phyloP scores from a whole-genome alignment of 1,139 yeast genomes.

The Suhomyces guaymorum region DNA sequence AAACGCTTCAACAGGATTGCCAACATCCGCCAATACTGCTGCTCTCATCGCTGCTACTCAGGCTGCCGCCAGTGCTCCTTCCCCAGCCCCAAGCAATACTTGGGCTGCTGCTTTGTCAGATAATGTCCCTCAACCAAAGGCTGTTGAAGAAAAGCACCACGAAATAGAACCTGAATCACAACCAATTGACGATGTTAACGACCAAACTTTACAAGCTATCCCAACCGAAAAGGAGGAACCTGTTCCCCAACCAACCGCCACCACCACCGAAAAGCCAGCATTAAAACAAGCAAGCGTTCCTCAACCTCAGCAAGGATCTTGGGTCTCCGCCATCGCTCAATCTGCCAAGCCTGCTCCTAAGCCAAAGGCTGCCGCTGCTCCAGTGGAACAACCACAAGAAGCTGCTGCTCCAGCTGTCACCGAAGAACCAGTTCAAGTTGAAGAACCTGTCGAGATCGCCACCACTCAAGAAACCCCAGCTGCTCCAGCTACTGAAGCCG shows the following conservation, averaged over 20 bases:
- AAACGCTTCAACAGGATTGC: slow-evolving; percentile 8
- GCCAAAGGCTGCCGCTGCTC: slow-evolving; percentile 12
- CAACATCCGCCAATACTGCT: slow-evolving; percentile 6
- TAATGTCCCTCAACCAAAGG: slow-evolving; percentile 24
- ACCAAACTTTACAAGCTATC: slow-evolving; percentile 13
- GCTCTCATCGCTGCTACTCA: slow-evolving; percentile 19
- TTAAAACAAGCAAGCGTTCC: slow-evolving; percentile 35
- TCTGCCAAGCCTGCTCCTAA: slow-evolving; percentile 36
- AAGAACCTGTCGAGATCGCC: slow-evolving; percentile 10
- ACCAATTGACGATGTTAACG: slow-evolving; percentile 14
- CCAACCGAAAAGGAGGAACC: slow-evolving; percentile 13
- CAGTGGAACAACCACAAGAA: slow-evolving; percentile 3
- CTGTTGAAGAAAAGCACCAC: slow-evolving; percentile 14
- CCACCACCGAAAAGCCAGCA: slow-evolving; percentile 23
- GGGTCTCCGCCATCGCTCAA: slow-evolving; percentile 66
- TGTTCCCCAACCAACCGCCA: slow-evolving; percentile 13
- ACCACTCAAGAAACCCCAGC: slow-evolving; percentile 8
- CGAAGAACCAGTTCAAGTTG: slow-evolving; percentile 11
- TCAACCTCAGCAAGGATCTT: slow-evolving; percentile 40
- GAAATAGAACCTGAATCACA: slow-evolving; percentile 17
- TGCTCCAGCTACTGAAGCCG: slow-evolving; percentile 18
- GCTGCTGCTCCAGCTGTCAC: slow-evolving; percentile 19
- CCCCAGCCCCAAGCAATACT: slow-evolving; percentile 31
- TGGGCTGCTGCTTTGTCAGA: slow-evolving; percentile 56
- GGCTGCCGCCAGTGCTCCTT: slow-evolving; percentile 10